phyloP scores from a whole-genome alignment of 2,329 filamentous ascomycete genomes.

The Paramyrothecium sp. region DNA sequence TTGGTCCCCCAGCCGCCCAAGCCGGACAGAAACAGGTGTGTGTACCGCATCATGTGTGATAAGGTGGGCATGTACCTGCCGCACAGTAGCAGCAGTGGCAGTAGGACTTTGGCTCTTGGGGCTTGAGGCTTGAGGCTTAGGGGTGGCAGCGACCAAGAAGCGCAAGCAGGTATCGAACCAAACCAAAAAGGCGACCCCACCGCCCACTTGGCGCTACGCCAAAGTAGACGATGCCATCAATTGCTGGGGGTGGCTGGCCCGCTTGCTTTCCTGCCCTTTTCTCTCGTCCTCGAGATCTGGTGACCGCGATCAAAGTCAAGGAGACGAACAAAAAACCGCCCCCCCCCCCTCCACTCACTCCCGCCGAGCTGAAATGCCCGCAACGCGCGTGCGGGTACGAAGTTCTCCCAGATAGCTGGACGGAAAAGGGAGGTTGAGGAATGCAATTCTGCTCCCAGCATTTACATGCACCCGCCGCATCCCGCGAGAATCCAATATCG shows the following conservation, averaged over 20 bases:
- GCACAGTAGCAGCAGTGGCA: too few relatives aligned
- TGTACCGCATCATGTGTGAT: too few relatives aligned
- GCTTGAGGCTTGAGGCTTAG: too few relatives aligned
- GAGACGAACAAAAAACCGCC: background rate
- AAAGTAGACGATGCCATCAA: background rate
- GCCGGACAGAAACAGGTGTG: too few relatives aligned
- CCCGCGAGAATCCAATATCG: background rate
- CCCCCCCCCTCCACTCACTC: background rate
- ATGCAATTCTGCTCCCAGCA: background rate
- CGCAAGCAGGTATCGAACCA: too few relatives aligned
- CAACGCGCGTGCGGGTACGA: background rate
- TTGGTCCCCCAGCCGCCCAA: too few relatives aligned
- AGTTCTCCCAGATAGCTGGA: background rate
- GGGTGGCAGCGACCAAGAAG: too few relatives aligned
- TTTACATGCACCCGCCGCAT: too few relatives aligned
- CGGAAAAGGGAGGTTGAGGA: background rate
- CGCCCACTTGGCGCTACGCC: background rate
- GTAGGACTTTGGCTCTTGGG: too few relatives aligned
- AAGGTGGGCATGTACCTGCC: too few relatives aligned
- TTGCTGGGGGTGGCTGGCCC: background rate
- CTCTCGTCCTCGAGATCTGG: too few relatives aligned
- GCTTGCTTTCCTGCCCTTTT: background rate
- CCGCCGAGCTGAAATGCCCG: background rate
- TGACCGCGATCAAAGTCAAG: too few relatives aligned
- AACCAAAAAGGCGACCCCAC: background rate